Conservation (phyloP, 2,329 filamentous ascomycete genomes). For the Tolypocladium sp. region DNA sequence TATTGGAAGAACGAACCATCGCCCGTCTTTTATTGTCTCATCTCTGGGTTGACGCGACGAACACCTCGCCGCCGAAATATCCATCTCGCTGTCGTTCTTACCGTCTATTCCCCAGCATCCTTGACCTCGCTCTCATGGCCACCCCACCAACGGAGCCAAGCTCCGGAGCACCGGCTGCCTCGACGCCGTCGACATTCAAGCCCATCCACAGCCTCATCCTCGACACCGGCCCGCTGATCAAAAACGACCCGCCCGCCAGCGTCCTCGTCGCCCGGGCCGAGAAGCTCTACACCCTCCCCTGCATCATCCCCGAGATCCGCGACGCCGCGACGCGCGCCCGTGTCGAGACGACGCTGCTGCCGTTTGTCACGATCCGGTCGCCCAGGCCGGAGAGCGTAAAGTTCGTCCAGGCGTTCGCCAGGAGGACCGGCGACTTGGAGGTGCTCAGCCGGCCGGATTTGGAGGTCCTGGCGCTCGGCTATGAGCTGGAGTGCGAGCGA, state of each 20-base stretch:
- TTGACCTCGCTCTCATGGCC: background rate
- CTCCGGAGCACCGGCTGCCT: slow-evolving; percentile 4
- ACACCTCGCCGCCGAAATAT: background rate
- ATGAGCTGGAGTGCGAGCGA: slow-evolving; percentile 87
- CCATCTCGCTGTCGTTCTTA: background rate
- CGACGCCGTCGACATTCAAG: slow-evolving; percentile 33
- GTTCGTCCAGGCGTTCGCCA: slow-evolving; percentile 74
- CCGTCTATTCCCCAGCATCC: background rate
- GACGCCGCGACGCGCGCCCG: slow-evolving; percentile 73
- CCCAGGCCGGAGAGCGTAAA: slow-evolving; percentile 71
- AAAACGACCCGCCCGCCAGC: slow-evolving; percentile 80
- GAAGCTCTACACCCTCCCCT: slow-evolving; percentile 71
- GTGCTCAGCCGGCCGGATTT: slow-evolving; percentile 86
- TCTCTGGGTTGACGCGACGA: background rate
- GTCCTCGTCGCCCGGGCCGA: slow-evolving; percentile 72
- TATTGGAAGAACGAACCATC: background rate
- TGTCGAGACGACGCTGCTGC: slow-evolving; percentile 74
- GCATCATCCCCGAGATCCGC: slow-evolving; percentile 80
- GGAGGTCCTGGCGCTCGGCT: slow-evolving; percentile 79
- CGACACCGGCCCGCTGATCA: slow-evolving; percentile 87
- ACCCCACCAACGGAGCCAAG: slow-evolving; percentile 2
- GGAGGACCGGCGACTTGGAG: slow-evolving; percentile 78
- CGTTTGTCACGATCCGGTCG: slow-evolving; percentile 70
- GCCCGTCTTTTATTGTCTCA: background rate
- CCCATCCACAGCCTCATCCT: slow-evolving; percentile 76